Base-by-base conservation (phyloP, 2,329 filamentous ascomycete species). In the Colletotrichum coccodes region DNA sequence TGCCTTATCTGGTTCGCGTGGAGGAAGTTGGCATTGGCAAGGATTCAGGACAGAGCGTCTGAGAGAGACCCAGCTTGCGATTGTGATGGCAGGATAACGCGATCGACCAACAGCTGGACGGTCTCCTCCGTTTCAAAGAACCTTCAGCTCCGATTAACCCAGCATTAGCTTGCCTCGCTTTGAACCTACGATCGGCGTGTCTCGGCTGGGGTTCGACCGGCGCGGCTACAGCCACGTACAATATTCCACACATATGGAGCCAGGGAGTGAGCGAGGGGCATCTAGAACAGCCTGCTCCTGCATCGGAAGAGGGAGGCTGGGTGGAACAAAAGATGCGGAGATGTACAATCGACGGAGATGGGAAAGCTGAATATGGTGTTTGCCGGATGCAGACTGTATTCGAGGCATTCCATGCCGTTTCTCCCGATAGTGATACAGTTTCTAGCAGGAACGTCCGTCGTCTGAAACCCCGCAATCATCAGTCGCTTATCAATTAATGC, bases 341-440 rank as follows among this genome's bases (percentile, higher is more conserved):
- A 64, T 38, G n/a, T 38, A 23, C 6, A 26, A 49, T 34, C 16
- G 53, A 68, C 60, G 65, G 47, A 68, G 60, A 59, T 49, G 32
- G 60, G 30, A 65, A 56, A 65, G 61, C 61, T 60, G 61, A 66
- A 56, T 28, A 21, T 66, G 34, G 38, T 54, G 34, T 60, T 66
- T 32, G 42, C 66, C 66, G 66, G 66, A 60, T 69, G 66, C 66
- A 56, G 49, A 50, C 34, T 69, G 47, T 66, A 69, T 69, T 69
- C 54, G 56, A 60, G 46, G 47, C 34, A 54, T 38, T 56, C 47
- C 40, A 44, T 44, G 34, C 61, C 40, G 47, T 42, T n/a, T 52
- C 34, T 57, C 47, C 66, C 56, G 40, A 66, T 44, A 49, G 54
- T 52, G 47, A 34, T 60, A 65, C 26, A 50, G 32, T 47, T 34